Evolutionary conservation across 208 protist genomes (phyloP), one percentile per base, ranked within the genome.

Genomic region (Trypanosoma conorhini): DNA sequence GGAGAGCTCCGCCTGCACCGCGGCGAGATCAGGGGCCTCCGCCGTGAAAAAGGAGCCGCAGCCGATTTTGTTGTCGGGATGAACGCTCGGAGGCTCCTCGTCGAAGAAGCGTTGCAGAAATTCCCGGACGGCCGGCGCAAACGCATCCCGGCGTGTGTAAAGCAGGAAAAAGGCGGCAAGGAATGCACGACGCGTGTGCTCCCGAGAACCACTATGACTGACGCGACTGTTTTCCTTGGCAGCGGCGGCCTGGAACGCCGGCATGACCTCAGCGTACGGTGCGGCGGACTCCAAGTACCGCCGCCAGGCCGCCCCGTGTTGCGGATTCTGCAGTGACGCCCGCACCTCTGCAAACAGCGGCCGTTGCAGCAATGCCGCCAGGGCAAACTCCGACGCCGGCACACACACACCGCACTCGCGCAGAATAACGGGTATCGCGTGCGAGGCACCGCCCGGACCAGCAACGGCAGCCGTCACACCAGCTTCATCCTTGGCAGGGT

Each of bases 61-160:
- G 48, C 44, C 28, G 17, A 33, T 55, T 54, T 50, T 42, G 40
- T 38, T n/a, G 24, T 28, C n/a, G 22, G 9, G 28, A 10, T 40
- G 24, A n/a, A 12, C 38, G 17, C 12, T 9, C 31, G 79, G 70
- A n/a, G n/a, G n/a, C n/a, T 57, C 44, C 3, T 76, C 74, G 51
- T 88, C 87, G 80, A 96, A 93, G 67, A 85, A 93, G 62, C 68
- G 76, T 15, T 74, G 81, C 33, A 96, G 70, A 56, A 91, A 80
- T 28, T 81, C 62, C 31, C 59, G 77, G n/a, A 79, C 80, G n/a
- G 86, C 80, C 19, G 83, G 76, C 21, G 78, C 70, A 76, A 96
- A 96, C 51, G 73, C 77, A 73, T 96, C 90, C 5, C 83, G 90
- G 10, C 90, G 90, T 26, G 80, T 85, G 70, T 92, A 83, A 51